A percentile compares a stretch with the other conserved stretches of the same genome.
Conservation (phyloP, 2,329 filamentous ascomycete genomes). For the Penicillium sp. region DNA sequence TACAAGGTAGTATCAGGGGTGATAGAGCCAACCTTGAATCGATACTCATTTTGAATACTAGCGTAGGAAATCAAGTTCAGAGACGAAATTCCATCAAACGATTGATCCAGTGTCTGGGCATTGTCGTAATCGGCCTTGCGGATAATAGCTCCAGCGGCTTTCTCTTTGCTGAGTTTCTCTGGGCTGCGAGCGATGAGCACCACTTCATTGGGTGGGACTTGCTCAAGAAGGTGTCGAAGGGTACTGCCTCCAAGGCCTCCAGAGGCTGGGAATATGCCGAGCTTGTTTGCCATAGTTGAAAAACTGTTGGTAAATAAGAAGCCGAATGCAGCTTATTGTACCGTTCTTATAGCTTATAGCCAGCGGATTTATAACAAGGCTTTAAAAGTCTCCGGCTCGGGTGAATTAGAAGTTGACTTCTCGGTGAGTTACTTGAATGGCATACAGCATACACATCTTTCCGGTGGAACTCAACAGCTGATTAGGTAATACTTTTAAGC, state of each 20-base stretch:
- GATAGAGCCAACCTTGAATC: background rate
- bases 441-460: too few relatives aligned
- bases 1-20: too few relatives aligned
- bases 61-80: background rate
- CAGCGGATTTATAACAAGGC: too few relatives aligned
- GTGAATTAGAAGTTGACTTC: too few relatives aligned
- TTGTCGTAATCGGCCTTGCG: background rate
- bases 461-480: too few relatives aligned
- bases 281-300: background rate
- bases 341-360: too few relatives aligned
- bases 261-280: background rate
- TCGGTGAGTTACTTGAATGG: too few relatives aligned
- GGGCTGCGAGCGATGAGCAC: background rate
- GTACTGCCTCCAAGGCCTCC: background rate
- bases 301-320: too few relatives aligned
- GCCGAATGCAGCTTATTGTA: too few relatives aligned
- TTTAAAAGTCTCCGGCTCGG: too few relatives aligned
- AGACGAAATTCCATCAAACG: background rate
- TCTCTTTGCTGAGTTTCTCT: background rate
- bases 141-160: background rate
- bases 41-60: background rate
- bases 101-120: background rate
- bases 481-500: too few relatives aligned
- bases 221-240: background rate
- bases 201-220: background rate